phyloP scores from a whole-genome alignment of 768 basidiomycete genomes.

The Auricularia cornea region DNA sequence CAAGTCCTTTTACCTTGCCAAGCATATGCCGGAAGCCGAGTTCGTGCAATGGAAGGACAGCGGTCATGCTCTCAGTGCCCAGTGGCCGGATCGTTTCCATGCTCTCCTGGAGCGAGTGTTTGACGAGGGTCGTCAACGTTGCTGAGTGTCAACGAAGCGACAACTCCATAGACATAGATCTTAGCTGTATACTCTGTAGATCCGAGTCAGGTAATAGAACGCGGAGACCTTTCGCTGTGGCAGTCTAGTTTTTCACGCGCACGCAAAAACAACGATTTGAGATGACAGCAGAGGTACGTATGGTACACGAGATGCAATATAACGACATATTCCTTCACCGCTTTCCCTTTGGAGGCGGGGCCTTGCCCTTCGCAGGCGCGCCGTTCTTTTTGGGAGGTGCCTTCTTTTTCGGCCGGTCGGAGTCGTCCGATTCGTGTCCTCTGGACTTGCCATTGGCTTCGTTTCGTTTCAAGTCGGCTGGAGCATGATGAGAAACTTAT shows the following conservation, averaged over 20 bases:
- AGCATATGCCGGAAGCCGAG: slow-evolving; percentile 49
- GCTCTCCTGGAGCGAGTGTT: slow-evolving; percentile 47
- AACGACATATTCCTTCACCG: not conserved
- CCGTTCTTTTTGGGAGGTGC: slow-evolving; percentile 20
- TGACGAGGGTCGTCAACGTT: slow-evolving; percentile 33
- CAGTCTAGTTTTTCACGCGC: too few relatives aligned
- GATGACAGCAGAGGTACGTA: not conserved
- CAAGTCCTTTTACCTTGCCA: slow-evolving; percentile 46
- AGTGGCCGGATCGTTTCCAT: slow-evolving; percentile 45
- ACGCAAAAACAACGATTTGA: too few relatives aligned
- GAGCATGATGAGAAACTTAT: not conserved
- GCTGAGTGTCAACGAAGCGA: not conserved
- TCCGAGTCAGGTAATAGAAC: too few relatives aligned
- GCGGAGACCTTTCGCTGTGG: too few relatives aligned
- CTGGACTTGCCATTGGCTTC: slow-evolving; percentile 19
- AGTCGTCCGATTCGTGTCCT: slow-evolving; percentile 32
- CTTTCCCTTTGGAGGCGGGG: not conserved
- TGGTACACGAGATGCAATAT: not conserved
- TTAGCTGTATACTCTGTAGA: too few relatives aligned
- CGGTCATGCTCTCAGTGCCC: slow-evolving; percentile 55
- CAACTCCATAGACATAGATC: not conserved
- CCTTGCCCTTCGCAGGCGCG: slow-evolving; percentile 5
- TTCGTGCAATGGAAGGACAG: slow-evolving; percentile 47
- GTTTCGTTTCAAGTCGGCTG: slow-evolving; percentile 39
- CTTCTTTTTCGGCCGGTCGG: slow-evolving; percentile 29